Conservation (phyloP, 768 basidiomycete genomes). For the Pholiota conissans region DNA sequence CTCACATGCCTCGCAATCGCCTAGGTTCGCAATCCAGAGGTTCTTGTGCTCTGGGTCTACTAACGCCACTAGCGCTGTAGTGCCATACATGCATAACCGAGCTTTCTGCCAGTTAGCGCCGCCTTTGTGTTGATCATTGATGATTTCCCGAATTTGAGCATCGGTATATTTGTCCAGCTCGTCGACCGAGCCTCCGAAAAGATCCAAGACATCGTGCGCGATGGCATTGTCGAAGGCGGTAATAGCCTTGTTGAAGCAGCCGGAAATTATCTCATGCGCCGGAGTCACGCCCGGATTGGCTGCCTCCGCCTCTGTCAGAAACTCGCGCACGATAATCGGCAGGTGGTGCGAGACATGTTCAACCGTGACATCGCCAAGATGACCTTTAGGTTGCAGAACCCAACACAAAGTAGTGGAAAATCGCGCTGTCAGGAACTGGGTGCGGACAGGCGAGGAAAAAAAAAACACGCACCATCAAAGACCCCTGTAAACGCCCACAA, state of each 20-base stretch:
- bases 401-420: conserved; percentile 7
- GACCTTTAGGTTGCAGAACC: conserved; percentile 48
- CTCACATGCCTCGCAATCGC: conserved; percentile 78
- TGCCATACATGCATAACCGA: conserved; percentile 76
- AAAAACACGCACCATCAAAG: conserved; percentile 56
- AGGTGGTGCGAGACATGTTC: conserved; percentile 68
- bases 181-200: conserved; percentile 57
- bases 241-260: conserved; percentile 58
- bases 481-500: conserved; percentile 69
- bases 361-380: conserved; percentile 69
- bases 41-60: conserved; percentile 68
- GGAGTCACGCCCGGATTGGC: conserved; percentile 37
- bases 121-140: conserved; percentile 63
- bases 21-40: conserved; percentile 79
- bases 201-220: conserved; percentile 60
- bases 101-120: conserved; percentile 65
- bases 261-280: conserved; percentile 51
- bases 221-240: conserved; percentile 66
- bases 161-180: conserved; percentile 53
- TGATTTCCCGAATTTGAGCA: conserved; percentile 52
- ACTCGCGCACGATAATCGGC: conserved; percentile 65
- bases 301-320: conserved; percentile 45
- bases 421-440: conserved; percentile 6
- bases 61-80: conserved; percentile 72
- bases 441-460: not conserved